Base-by-base conservation (phyloP, 805 yeast species). In the Schwanniomyces sp. region DNA sequence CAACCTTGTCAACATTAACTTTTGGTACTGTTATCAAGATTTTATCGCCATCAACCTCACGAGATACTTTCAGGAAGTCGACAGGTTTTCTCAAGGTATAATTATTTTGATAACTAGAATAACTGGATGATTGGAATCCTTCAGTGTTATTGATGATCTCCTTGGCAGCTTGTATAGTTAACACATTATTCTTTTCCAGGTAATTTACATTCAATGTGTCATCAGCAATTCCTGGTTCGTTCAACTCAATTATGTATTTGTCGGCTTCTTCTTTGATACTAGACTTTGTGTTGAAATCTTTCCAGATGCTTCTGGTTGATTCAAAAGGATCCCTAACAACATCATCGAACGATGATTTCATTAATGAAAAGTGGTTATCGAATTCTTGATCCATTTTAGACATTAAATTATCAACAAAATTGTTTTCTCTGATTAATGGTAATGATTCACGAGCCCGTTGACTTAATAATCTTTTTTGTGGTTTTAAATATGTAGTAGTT, bases 191-290 rank as follows among this genome's bases (percentile, higher is more conserved):
- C 25, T 52, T 50, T 41, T 57, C 62, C 39, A 52, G 52, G 50
- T 54, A 57, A 39, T 64, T 64, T 43, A 63, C 52, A 29, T 53
- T 56, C 36, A 63, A 54, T 40, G 57, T 58, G 28, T 58, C 57
- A 40, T 53, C 48, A 8, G 52, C 45, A 26, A 59, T 48, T 21
- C 55, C 47, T 37, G 52, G 51, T 24, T 53, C 58, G 12, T 42
- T 49, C 30, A 46, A 48, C 2, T 49, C 36, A 34, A 64, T 59
- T 14, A 57, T 18, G 44, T 64, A 64, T 37, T 56, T 55, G 40
- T 58, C 63, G 21, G 56, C 24, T 42, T 55, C 59, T 50, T 64
- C 69, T 10, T 49, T 53, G 25, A 62, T 50, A 14, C 59, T 52
- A 34, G 59, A 55, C 45, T 55, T 55, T 32, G 57, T 58, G 47